Percentiles rank a stretch among this genome's conserved stretches.
phyloP scores from a whole-genome alignment of 1,284 basidiomycete genomes.

The Lignosus rhinocerotis region DNA sequence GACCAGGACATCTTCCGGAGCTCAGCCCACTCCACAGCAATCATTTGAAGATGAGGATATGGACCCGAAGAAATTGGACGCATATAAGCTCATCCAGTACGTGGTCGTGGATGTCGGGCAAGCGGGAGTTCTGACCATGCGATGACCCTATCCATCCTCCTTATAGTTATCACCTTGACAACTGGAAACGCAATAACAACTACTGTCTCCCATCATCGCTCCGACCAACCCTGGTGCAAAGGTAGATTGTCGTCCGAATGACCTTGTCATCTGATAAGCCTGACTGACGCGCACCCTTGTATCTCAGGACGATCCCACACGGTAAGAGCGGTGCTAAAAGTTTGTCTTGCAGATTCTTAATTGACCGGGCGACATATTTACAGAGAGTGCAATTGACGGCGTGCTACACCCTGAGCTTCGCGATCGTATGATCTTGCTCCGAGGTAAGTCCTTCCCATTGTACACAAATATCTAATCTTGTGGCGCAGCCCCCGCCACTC shows the following conservation, averaged over 20 bases:
- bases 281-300: conserved; percentile 30
- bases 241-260: conserved; percentile 39
- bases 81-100: conserved; percentile 80
- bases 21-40: conserved; percentile 25
- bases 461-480: background rate
- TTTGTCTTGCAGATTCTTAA: conserved; percentile 1
- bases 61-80: conserved; percentile 67
- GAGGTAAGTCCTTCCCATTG: conserved; percentile 52
- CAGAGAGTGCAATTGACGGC: conserved; percentile 87
- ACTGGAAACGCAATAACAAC: conserved; percentile 75
- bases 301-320: conserved; percentile 76
- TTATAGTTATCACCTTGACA: conserved; percentile 79
- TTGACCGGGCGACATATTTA: conserved; percentile 6
- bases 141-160: background rate
- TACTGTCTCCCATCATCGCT: conserved; percentile 89
- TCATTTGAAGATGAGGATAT: conserved; percentile 46
- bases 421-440: conserved; percentile 85
- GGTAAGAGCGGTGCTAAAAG: conserved; percentile 43
- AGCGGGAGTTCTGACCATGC: background rate
- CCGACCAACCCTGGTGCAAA: conserved; percentile 82
- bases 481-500: background rate
- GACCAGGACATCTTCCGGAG: conserved; percentile 25
- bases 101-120: conserved; percentile 22
- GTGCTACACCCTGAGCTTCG: conserved; percentile 85
- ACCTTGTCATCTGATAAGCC: background rate